Evolutionary conservation across 2,329 filamentous ascomycete genomes (phyloP).

Genomic region (Curvularia spicifera): DNA sequence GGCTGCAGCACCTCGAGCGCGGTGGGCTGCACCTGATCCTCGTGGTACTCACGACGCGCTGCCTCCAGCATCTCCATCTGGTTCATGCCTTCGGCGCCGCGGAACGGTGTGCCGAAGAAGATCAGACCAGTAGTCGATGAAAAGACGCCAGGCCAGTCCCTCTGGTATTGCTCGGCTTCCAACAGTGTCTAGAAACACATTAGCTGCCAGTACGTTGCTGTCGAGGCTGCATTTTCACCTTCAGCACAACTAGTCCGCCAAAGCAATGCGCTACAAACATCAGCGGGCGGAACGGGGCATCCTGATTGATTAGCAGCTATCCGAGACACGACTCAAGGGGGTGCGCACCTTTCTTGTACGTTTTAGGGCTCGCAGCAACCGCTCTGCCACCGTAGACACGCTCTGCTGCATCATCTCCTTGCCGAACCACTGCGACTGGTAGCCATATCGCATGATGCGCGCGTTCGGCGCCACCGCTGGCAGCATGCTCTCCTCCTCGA

Average conservation of each 20-base stretch:
- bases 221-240: conserved; percentile 1
- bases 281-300: conserved; percentile 26
- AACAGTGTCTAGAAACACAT: conserved; percentile 21
- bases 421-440: too few species aligned
- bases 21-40: conserved; percentile 24
- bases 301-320: conserved; percentile 14
- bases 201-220: background rate
- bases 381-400: conserved; percentile 26
- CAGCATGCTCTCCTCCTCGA: conserved; percentile 30
- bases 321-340: background rate
- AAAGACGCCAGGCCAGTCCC: conserved; percentile 29
- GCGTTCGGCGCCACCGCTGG: conserved; percentile 29
- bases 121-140: conserved; percentile 27
- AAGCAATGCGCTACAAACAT: conserved; percentile 37
- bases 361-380: conserved; percentile 24
- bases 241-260: too few species aligned
- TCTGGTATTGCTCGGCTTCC: conserved; percentile 19
- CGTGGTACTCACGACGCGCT: conserved; percentile 26
- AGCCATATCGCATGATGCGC: conserved; percentile 41
- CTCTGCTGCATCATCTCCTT: conserved; percentile 29
- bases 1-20: conserved; percentile 28
- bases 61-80: conserved; percentile 35
- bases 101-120: conserved; percentile 36
- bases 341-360: conserved; percentile 25
- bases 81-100: conserved; percentile 32